Evolutionary conservation across 345 rosid species (phyloP).

Genomic region (Odontarrhena argentea): DNA sequence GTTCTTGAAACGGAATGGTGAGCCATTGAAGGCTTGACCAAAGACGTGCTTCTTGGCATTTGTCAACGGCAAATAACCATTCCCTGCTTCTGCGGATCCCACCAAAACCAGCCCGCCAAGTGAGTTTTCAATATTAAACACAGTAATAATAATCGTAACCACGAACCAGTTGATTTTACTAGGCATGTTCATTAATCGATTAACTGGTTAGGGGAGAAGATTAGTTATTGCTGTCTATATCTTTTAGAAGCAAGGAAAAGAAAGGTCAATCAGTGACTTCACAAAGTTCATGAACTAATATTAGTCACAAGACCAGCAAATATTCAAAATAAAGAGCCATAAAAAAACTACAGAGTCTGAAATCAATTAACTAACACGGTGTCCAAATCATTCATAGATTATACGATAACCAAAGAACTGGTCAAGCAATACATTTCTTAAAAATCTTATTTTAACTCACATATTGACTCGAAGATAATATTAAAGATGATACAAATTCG

Average conservation of each 20-base stretch:
- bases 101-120: not conserved
- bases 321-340: conserved; percentile 3
- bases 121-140: not conserved
- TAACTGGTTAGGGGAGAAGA: too few relatives aligned
- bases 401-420: not conserved
- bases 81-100: not conserved
- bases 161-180: too few relatives aligned
- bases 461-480: not conserved
- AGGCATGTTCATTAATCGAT: too few relatives aligned
- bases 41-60: conserved; percentile 37
- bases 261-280: not conserved
- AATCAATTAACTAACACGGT: conserved; percentile 13
- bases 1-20: conserved; percentile 52
- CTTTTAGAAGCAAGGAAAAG: too few relatives aligned
- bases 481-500: not conserved
- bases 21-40: conserved; percentile 72
- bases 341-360: not conserved
- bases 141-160: too few relatives aligned
- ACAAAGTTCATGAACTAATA: not conserved
- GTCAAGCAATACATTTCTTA: conserved; percentile 1
- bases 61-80: conserved; percentile 43
- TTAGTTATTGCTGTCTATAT: too few relatives aligned
- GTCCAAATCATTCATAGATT: conserved; percentile 12
- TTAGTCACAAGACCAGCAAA: not conserved
- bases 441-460: not conserved